Evolutionary conservation across 192 early-diverging fungal genomes (phyloP).

Genomic region (Haplosporangium gracile): DNA sequence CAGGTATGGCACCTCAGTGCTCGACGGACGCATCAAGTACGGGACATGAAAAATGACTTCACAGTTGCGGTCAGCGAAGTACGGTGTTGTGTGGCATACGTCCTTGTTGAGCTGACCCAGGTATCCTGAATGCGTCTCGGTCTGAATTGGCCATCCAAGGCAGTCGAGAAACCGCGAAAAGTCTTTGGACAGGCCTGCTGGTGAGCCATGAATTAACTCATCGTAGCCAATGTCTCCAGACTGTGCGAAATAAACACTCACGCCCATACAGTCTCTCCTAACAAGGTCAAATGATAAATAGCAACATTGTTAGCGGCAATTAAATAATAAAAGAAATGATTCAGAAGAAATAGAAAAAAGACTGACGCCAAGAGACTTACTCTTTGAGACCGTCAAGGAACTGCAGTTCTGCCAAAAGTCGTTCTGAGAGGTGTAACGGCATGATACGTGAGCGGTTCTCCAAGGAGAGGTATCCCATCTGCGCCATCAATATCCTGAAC

Average conservation of each 20-base stretch:
- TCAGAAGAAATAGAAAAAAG: neutral
- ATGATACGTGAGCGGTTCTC: constrained; percentile 71
- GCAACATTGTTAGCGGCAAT: neutral
- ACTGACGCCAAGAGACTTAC: constrained; percentile 53
- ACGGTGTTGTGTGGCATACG: constrained; percentile 72
- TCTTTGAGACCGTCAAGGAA: constrained; percentile 75
- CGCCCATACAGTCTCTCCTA: constrained; percentile 78
- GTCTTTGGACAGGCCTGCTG: constrained; percentile 61
- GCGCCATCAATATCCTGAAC: constrained; percentile 74
- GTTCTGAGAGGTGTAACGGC: constrained; percentile 75
- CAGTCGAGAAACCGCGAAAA: constrained; percentile 79
- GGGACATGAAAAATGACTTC: constrained; percentile 84
- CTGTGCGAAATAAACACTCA: constrained; percentile 73
- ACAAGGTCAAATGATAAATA: neutral
- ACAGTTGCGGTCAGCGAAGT: constrained; percentile 74
- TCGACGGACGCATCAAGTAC: constrained; percentile 64
- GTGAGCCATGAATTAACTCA: constrained; percentile 64
- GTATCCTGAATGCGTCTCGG: constrained; percentile 75
- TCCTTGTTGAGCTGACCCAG: constrained; percentile 65
- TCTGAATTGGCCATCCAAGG: constrained; percentile 78
- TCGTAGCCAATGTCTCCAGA: constrained; percentile 64
- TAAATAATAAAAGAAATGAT: neutral
- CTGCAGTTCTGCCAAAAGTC: constrained; percentile 71
- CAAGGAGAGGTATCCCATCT: constrained; percentile 73
- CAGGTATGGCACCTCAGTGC: constrained; percentile 7